Evolutionary conservation across 1,284 basidiomycete genomes (phyloP).

Genomic region (Irpex lacteus): DNA sequence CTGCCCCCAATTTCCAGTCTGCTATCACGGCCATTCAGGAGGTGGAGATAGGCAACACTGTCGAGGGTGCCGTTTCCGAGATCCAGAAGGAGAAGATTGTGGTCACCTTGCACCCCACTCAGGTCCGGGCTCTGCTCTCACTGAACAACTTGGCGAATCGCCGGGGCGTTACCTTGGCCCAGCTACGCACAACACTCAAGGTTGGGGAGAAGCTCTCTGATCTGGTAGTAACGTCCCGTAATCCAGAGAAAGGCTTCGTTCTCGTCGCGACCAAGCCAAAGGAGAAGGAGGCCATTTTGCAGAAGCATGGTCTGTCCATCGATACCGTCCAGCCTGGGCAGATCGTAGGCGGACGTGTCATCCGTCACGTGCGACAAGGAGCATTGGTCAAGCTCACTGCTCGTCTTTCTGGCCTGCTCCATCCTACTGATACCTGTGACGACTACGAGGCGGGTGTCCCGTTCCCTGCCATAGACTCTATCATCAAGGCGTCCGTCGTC

Average conservation of each 20-base stretch:
- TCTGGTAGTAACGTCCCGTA: conserved; percentile 88
- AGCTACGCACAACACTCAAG: conserved; percentile 67
- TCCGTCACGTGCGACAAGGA: conserved; percentile 65
- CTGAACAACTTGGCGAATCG: conserved; percentile 87
- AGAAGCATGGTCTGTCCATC: conserved; percentile 57
- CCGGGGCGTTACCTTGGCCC: conserved; percentile 64
- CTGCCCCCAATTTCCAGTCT: conserved; percentile 52
- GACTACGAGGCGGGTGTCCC: conserved; percentile 62
- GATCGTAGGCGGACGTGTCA: conserved; percentile 74
- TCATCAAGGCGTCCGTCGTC: conserved; percentile 71
- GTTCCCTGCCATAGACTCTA: conserved; percentile 64
- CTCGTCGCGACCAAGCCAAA: conserved; percentile 78
- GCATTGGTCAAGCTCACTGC: conserved; percentile 74
- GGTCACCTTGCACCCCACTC: conserved; percentile 68
- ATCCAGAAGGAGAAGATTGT: conserved; percentile 86
- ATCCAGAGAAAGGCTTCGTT: conserved; percentile 83
- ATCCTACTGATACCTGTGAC: conserved; percentile 81
- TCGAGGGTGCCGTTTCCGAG: conserved; percentile 69
- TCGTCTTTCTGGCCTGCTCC: conserved; percentile 70
- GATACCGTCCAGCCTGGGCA: conserved; percentile 72
- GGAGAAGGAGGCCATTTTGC: conserved; percentile 41
- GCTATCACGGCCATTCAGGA: conserved; percentile 61
- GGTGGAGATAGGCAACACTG: conserved; percentile 75
- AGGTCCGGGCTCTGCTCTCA: conserved; percentile 81
- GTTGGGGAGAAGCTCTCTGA: conserved; percentile 74